phyloP scores from a whole-genome alignment of 306 rosid genomes.

The Lotus japonicus region DNA sequence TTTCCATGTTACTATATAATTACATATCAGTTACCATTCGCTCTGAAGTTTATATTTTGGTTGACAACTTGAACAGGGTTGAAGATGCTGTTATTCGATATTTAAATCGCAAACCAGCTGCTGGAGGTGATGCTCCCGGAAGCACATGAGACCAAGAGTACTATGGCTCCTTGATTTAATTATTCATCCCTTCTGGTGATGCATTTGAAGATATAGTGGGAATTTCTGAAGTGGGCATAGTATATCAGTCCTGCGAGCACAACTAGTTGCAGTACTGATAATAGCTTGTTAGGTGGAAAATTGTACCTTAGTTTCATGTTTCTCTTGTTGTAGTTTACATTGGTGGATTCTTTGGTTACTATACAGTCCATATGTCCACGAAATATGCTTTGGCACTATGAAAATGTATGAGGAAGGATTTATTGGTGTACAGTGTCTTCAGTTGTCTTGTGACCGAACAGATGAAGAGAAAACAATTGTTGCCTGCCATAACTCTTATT shows the following conservation, averaged over 20 bases:
- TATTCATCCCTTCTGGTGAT: conserved; percentile 18
- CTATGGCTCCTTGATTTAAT: neutral
- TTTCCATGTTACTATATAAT: neutral
- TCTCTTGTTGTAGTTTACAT: conserved; percentile 6
- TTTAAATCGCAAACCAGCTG: conserved; percentile 80
- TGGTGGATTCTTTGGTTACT: conserved; percentile 20
- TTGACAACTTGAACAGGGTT: conserved; percentile 63
- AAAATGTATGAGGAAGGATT: conserved; percentile 15
- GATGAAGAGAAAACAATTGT: neutral
- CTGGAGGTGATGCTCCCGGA: conserved; percentile 86
- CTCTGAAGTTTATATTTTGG: neutral
- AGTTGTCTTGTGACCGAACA: conserved; percentile 14
- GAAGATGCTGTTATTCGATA: conserved; percentile 98
- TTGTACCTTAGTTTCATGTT: conserved; percentile 11
- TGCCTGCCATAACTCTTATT: neutral
- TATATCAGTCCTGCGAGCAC: no score
- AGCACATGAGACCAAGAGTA: conserved; percentile 43
- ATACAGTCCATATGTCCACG: neutral
- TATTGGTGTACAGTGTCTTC: conserved; percentile 25
- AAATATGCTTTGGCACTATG: conserved; percentile 14
- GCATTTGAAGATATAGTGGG: neutral
- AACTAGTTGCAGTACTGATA: conserved; percentile 12
- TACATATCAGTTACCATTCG: neutral
- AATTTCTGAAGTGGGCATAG: no score
- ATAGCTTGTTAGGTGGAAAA: conserved; percentile 4